These are phyloP conservation scores for Schizosaccharomyces japonicus DNA, from an alignment of 805 yeast species.

Conservation along the genomic window DNA sequence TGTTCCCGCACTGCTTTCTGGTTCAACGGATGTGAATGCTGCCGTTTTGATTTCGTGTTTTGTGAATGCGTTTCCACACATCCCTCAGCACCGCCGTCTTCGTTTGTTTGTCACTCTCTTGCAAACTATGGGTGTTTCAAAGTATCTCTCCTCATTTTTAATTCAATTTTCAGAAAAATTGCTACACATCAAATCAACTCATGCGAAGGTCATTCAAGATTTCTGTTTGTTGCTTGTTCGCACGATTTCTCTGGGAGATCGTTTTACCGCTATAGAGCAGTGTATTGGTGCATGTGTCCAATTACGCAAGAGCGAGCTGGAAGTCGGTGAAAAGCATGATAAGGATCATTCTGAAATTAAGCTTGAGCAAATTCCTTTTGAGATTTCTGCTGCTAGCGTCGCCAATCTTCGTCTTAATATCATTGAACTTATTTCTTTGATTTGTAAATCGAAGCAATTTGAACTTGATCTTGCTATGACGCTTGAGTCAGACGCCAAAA, in stretches of 20 bases:
- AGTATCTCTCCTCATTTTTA: conserved; percentile 46
- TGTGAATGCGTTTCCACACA: conserved; percentile 82
- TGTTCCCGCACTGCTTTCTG: conserved; percentile 49
- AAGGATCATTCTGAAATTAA: conserved; percentile 20
- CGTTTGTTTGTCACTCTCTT: conserved; percentile 61
- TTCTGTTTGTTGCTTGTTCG: neutral
- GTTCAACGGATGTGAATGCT: neutral
- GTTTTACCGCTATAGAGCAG: conserved; percentile 14
- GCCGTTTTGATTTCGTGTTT: conserved; percentile 51
- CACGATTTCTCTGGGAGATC: neutral
- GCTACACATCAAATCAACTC: neutral
- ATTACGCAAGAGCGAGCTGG: no score
- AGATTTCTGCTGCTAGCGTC: conserved; percentile 2
- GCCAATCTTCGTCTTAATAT: neutral
- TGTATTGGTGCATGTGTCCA: conserved; percentile 8
- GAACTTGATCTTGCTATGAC: neutral
- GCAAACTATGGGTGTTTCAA: conserved; percentile 42
- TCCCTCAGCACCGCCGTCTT: conserved; percentile 89
- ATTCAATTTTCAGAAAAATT: conserved; percentile 37
- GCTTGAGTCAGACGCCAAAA: neutral
- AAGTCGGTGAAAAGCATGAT: neutral
- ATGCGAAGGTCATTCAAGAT: neutral
- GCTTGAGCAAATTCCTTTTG: conserved; percentile 14
- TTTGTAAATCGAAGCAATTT: neutral
- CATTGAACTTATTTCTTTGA: neutral